These are phyloP conservation scores for Citrus unshiu DNA, from an alignment of 345 rosid species.

Conservation along the genomic window DNA sequence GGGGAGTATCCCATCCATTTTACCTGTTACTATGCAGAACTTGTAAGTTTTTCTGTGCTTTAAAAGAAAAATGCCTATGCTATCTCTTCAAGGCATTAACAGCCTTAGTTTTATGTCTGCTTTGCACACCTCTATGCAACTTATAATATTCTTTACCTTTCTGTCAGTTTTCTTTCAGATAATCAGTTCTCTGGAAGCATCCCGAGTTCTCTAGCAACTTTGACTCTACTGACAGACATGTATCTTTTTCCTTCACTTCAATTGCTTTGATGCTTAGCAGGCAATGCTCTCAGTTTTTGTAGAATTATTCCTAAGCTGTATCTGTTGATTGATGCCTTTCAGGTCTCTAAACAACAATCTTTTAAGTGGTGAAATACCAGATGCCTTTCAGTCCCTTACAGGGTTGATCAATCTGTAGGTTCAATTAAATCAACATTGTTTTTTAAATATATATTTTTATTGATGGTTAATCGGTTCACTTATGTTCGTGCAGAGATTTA, in stretches of 20 bases:
- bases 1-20: conserved; percentile 76
- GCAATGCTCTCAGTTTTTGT: conserved; percentile 1
- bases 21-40: conserved; percentile 71
- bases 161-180: conserved; percentile 85
- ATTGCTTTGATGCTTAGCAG: conserved; percentile 12
- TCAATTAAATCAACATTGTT: conserved; percentile 13
- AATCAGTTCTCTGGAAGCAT: conserved; percentile 91
- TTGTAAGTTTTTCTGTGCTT: conserved; percentile 38
- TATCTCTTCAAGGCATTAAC: not conserved
- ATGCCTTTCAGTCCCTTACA: conserved; percentile 59
- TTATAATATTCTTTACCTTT: conserved; percentile 41
- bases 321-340: conserved; percentile 23
- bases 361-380: conserved; percentile 88
- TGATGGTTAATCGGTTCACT: conserved; percentile 19
- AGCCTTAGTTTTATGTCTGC: not conserved
- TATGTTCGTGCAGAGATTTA: conserved; percentile 59
- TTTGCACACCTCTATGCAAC: not conserved
- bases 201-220: conserved; percentile 69
- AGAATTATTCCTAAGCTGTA: not conserved
- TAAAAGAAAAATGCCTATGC: not conserved
- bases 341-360: conserved; percentile 82
- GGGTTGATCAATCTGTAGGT: conserved; percentile 86
- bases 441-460: conserved; percentile 9
- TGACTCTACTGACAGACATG: conserved; percentile 66
- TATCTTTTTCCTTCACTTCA: conserved; percentile 25